Evolutionary conservation across 768 basidiomycete species (phyloP).

Genomic region (Hebeloma cylindrosporum): DNA sequence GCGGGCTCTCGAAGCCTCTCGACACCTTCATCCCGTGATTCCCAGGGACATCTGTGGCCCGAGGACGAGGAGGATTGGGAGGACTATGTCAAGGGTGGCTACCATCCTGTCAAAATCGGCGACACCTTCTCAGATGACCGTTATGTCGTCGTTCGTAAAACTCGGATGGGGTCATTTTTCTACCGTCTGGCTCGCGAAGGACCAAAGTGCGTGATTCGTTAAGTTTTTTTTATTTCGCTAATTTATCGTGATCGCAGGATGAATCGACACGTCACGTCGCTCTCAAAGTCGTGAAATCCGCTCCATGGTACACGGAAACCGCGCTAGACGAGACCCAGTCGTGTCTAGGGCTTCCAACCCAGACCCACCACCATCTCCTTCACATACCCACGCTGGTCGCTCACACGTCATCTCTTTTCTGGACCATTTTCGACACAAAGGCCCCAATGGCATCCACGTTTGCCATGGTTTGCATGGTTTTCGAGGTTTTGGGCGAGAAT

Average conservation of each 20-base stretch:
- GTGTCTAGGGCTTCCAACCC: slow-evolving; percentile 49
- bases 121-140: slow-evolving; percentile 86
- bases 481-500: slow-evolving; percentile 97
- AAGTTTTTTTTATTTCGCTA: slow-evolving; percentile 10
- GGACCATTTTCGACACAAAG: slow-evolving; percentile 95
- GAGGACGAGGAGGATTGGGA: slow-evolving; percentile 95
- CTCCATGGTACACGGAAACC: slow-evolving; percentile 94
- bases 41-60: too few species aligned
- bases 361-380: slow-evolving; percentile 50
- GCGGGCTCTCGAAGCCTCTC: too few species aligned
- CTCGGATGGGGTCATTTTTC: slow-evolving; percentile 96
- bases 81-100: slow-evolving; percentile 79
- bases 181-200: slow-evolving; percentile 89
- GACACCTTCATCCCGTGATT: too few species aligned
- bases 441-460: slow-evolving; percentile 95
- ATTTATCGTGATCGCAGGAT: too few species aligned
- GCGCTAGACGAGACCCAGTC: slow-evolving; percentile 96
- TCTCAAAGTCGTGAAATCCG: slow-evolving; percentile 98
- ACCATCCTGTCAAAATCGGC: slow-evolving; percentile 93
- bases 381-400: slow-evolving; percentile 80
- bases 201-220: slow-evolving; percentile 60
- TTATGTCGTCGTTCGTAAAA: slow-evolving; percentile 90
- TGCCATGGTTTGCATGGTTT: slow-evolving; percentile 99
- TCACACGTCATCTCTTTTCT: slow-evolving; percentile 97
- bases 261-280: slow-evolving; percentile 96